A percentile compares a stretch with the other conserved stretches of the same genome.
phyloP scores from a whole-genome alignment of 176 grass and related monocot genomes.

The Ampelocalamus luodianensis region DNA sequence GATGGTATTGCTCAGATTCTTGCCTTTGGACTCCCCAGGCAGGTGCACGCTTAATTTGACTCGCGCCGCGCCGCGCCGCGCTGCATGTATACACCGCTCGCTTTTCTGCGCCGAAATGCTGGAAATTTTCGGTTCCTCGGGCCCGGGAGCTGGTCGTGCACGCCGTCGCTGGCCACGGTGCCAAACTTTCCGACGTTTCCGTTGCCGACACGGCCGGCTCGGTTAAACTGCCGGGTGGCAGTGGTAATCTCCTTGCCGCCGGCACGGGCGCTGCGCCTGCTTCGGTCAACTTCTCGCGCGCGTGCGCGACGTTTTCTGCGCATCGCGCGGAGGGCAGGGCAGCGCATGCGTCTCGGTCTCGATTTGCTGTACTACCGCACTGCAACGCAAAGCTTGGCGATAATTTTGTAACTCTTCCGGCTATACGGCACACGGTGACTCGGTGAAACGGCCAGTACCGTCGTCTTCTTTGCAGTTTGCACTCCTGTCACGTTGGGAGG shows the following conservation, averaged over 20 bases:
- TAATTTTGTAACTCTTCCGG: too few species aligned
- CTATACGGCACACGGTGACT: not conserved
- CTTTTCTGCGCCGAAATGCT: slow-evolving; percentile 28
- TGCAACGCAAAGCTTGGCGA: not conserved
- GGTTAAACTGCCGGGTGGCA: not conserved
- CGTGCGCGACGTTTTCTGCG: not conserved
- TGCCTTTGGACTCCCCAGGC: slow-evolving; percentile 42
- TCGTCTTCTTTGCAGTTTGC: not conserved
- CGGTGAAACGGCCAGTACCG: not conserved
- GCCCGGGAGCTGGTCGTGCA: not conserved
- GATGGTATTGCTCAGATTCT: not conserved
- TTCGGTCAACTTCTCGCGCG: not conserved
- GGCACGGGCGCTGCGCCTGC: not conserved
- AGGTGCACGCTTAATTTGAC: not conserved
- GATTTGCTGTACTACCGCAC: not conserved
- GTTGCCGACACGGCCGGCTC: slow-evolving; percentile 11
- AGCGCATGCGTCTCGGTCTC: slow-evolving; percentile 22
- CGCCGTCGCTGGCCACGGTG: not conserved
- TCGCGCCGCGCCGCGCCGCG: not conserved
- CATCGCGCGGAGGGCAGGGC: not conserved
- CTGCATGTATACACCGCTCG: not conserved
- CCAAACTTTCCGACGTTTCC: not conserved
- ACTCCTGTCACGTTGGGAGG: not conserved
- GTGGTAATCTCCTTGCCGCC: not conserved
- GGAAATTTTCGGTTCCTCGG: not conserved